Evolutionary conservation across 768 basidiomycete species (phyloP).

Genomic region (Lepiota brunneoincarnata): DNA sequence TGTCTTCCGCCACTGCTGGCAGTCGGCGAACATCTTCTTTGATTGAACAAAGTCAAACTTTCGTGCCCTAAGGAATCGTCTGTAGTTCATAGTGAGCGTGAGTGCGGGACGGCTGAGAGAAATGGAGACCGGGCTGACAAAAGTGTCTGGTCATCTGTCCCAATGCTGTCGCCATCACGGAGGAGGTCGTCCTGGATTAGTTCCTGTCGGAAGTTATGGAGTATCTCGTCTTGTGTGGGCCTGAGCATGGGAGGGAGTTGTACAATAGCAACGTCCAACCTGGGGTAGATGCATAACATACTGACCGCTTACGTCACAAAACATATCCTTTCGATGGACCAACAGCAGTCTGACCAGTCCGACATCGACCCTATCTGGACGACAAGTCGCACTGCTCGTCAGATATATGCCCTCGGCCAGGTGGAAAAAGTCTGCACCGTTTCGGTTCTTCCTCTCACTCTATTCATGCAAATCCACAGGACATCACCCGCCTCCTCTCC

Average conservation of each 20-base stretch:
- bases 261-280: neutral
- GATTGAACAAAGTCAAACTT: slow-evolving; percentile 57
- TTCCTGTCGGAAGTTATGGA: slow-evolving; percentile 50
- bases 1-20: slow-evolving; percentile 66
- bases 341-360: slow-evolving; percentile 26
- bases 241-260: neutral
- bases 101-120: neutral
- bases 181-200: slow-evolving; percentile 52
- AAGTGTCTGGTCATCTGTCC: slow-evolving; percentile 56
- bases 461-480: slow-evolving; percentile 39
- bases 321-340: slow-evolving; percentile 29
- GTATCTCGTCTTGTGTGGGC: slow-evolving; percentile 28
- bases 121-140: slow-evolving; percentile 40
- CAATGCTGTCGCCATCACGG: slow-evolving; percentile 59
- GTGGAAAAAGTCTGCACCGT: slow-evolving; percentile 62
- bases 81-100: slow-evolving; percentile 21
- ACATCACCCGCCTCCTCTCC: slow-evolving; percentile 72
- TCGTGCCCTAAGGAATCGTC: slow-evolving; percentile 76
- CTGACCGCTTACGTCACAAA: slow-evolving; percentile 6
- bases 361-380: slow-evolving; percentile 80
- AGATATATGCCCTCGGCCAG: slow-evolving; percentile 76
- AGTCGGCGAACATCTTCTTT: slow-evolving; percentile 64
- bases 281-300: neutral
- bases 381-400: slow-evolving; percentile 75
- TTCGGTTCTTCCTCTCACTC: neutral